Percentiles rank a stretch among this genome's conserved stretches.
These are phyloP conservation scores for Aspergillus ibericus DNA, from an alignment of 2,329 filamentous ascomycete genomes.

Conservation along the genomic window DNA sequence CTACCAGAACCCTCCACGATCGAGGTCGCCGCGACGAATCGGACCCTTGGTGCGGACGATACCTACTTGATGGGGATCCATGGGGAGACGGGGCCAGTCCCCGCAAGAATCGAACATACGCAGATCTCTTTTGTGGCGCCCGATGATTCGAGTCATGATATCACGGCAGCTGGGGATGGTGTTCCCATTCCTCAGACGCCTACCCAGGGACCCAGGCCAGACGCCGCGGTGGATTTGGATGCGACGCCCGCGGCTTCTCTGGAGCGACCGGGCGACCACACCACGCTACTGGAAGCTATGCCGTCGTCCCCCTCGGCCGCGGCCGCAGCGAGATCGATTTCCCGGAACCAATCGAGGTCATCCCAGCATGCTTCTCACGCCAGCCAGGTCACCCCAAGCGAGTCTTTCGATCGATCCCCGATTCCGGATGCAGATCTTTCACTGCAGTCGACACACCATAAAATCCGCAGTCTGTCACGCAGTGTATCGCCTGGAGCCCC, in stretches of 20 bases:
- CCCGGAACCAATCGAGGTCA: slow-evolving; percentile 37
- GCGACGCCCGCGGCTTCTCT: slow-evolving; percentile 18
- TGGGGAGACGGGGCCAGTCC: slow-evolving; percentile 22
- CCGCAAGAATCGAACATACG: slow-evolving; percentile 20
- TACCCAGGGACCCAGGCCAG: slow-evolving; percentile 16
- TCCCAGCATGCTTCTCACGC: slow-evolving; percentile 23
- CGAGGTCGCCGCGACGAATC: slow-evolving; percentile 31
- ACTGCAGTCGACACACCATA: slow-evolving; percentile 28
- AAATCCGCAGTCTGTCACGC: slow-evolving; percentile 26
- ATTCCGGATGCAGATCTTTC: slow-evolving; percentile 24
- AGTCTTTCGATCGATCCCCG: slow-evolving; percentile 22
- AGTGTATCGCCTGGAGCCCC: slow-evolving; percentile 30
- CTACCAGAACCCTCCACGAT: slow-evolving; percentile 55
- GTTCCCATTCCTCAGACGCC: slow-evolving; percentile 22
- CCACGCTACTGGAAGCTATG: slow-evolving; percentile 43
- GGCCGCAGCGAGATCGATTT: slow-evolving; percentile 43
- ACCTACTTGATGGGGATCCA: slow-evolving; percentile 45
- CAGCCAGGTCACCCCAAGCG: slow-evolving; percentile 24
- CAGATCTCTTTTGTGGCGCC: slow-evolving; percentile 28
- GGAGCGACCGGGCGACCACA: slow-evolving; percentile 30
- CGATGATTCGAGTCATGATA: slow-evolving; percentile 24
- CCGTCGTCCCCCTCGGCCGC: slow-evolving; percentile 48
- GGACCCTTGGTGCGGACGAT: slow-evolving; percentile 40
- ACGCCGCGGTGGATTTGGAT: slow-evolving; percentile 19
- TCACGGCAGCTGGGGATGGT: slow-evolving; percentile 18